Evolutionary conservation across 2,329 filamentous ascomycete genomes (phyloP), one percentile per base, ranked within the genome.

Genomic region (Lecanoromycetidae sp.): DNA sequence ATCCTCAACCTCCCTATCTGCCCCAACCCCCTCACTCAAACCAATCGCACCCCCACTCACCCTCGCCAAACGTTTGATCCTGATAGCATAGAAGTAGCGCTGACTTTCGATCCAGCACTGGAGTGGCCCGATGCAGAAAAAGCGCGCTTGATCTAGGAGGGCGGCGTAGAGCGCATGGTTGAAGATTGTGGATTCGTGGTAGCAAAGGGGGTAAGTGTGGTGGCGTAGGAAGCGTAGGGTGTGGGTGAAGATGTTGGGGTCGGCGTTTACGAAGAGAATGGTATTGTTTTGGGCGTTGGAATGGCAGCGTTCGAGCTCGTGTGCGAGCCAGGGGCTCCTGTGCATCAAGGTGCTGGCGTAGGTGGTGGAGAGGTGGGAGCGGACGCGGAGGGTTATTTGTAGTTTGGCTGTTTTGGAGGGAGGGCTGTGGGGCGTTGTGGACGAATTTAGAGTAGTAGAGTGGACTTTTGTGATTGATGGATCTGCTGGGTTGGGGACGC

Each of bases 261-360:
- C 62, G 0, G 62, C 55, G 46, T 69, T 66, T 17, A 70, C 44
- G 53, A 68, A 69, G 52, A 62, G 62, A 0, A 58, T 57, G 0
- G 60, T 62, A 19, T 66, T 59, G 5, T 44, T 27, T 36, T 58
- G 51, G 0, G 22, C 22, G 19, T 43, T 20, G 4, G 27, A 17
- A 42, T 38, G 47, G 9, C 33, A 22, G 8, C 30, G 43, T 2
- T 35, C 37, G 13, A 50, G 17, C 10, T 30, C 17, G 2, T 22
- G 6, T 3, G 22, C 9, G 47, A 52, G 44, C 7, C 26, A 44
- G 7, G 2, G 13, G 44, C 43, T 47, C 3, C 20, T 34, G 1
- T 22, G 6, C 12, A 12, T 27, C 7, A 51, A 29, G 2, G 49
- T 45, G 2, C 32, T 17, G 23, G 6, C 1, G 6, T 8, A 38